These are phyloP conservation scores for Ustilago crameri DNA, from an alignment of 1,284 basidiomycete species.

Conservation along the genomic window DNA sequence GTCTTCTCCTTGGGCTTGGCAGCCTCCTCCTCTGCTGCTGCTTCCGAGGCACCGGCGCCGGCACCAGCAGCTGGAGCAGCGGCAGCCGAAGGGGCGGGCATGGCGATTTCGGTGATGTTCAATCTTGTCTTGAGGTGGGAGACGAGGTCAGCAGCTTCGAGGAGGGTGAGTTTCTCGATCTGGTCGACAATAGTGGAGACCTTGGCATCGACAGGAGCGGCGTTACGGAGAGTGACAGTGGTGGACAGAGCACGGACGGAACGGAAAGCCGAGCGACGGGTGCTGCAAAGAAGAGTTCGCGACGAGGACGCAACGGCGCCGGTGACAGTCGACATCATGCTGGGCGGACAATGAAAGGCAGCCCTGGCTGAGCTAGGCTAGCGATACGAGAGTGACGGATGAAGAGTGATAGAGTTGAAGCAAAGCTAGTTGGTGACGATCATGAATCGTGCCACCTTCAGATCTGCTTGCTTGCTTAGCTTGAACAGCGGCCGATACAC, in stretches of 20 bases:
- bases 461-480: background rate
- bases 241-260: slow-evolving; percentile 20
- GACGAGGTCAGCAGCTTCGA: slow-evolving; percentile 98
- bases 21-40: slow-evolving; percentile 73
- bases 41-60: slow-evolving; percentile 24
- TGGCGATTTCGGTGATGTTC: slow-evolving; percentile 97
- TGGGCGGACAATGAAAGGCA: background rate
- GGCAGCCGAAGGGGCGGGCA: slow-evolving; percentile 79
- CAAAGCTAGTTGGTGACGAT: slow-evolving; percentile 5
- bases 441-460: background rate
- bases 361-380: no score
- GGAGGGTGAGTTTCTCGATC: slow-evolving; percentile 87
- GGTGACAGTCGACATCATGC: slow-evolving; percentile 20
- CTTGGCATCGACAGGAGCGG: slow-evolving; percentile 71
- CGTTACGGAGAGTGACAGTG: slow-evolving; percentile 12
- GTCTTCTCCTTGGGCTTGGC: slow-evolving; percentile 99
- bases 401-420: background rate
- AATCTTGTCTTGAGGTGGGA: slow-evolving; percentile 89
- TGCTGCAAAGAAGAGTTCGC: slow-evolving; percentile 10
- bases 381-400: background rate
- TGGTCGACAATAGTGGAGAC: slow-evolving; percentile 89
- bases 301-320: slow-evolving; percentile 37
- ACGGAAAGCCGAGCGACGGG: slow-evolving; percentile 5
- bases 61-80: slow-evolving; percentile 30
- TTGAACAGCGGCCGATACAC: slow-evolving; percentile 6